Base-by-base conservation (phyloP, 257 asterid species). In the Solanum chmielewskii region DNA sequence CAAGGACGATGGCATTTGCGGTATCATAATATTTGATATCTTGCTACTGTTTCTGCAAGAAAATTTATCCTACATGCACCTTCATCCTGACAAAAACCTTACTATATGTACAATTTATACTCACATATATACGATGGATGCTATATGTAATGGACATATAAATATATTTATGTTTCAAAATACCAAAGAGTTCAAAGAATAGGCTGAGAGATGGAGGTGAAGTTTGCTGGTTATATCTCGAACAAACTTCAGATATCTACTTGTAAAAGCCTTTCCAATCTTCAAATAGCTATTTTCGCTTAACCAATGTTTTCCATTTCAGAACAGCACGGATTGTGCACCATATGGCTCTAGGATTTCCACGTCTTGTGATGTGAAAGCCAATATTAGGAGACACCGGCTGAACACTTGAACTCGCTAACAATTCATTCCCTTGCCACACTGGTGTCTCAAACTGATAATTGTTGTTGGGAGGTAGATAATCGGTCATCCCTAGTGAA, bases 261-360 rank as follows among this genome's bases (percentile, higher is more conserved):
- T 71, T 85, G 90, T 66, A 69, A 87, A 84, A 87, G 83, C 64
- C 71, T 85, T 89, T 78, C 86, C 90, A 84, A 84, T 87, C 90
- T 92, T 90, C 91, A 90, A 13, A 92, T 93, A 80, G 93, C 95
- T 85, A 92, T 92, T 90, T 62, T 93, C 85, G 93, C 93, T 90
- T 91, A 21, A 91, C 91, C 89, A 94, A 90, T 88, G 95, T 96
- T 73, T 89, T 86, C 97, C 96, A 95, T 91, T 93, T 95, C 15
- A 96, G 91, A 88, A 91, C 96, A 2, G 98, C 98, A 5, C 94
- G 90, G 75, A 96, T 91, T 90, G 94, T 95, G 92, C 97, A 93
- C 99, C 98, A 95, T 74, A 93, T 90, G 7, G 92, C 89, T 88
- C 88, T 92, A 75, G 97, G 90, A 84, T 86, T 92, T 71, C 93